Conservation (phyloP, 495 filamentous ascomycete species). For the Recurvomyces mirabilis region DNA sequence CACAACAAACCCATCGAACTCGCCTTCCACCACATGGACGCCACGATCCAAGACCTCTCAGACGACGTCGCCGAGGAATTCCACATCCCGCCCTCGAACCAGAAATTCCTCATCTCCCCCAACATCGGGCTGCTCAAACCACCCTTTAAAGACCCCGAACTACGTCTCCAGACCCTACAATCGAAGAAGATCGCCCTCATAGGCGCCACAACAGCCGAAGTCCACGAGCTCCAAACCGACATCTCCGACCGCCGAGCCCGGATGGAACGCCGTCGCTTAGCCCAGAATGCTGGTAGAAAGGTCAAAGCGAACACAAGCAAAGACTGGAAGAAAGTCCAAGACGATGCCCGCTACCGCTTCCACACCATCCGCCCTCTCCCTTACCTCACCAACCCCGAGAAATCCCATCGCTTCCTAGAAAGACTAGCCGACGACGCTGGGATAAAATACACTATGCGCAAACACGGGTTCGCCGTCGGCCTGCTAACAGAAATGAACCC, state of each 20-base stretch:
- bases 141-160: constrained; percentile 45
- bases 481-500: constrained; percentile 95
- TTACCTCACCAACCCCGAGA: constrained; percentile 63
- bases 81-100: constrained; percentile 54
- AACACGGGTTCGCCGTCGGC: constrained; percentile 75
- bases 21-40: constrained; percentile 25
- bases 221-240: constrained; percentile 38
- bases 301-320: constrained; percentile 26
- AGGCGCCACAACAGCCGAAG: constrained; percentile 44
- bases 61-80: constrained; percentile 41
- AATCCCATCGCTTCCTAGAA: constrained; percentile 59
- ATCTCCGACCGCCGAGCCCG: constrained; percentile 34
- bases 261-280: constrained; percentile 32
- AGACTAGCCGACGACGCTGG: constrained; percentile 73
- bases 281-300: constrained; percentile 30
- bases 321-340: constrained; percentile 39
- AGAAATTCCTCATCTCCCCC: constrained; percentile 64
- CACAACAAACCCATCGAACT: constrained; percentile 17
- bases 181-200: constrained; percentile 52
- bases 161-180: constrained; percentile 42
- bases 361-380: constrained; percentile 60
- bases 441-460: constrained; percentile 68
- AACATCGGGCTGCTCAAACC: constrained; percentile 57
- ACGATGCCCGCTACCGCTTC: constrained; percentile 67
- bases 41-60: constrained; percentile 54